Percentiles rank a stretch among this genome's conserved stretches.
phyloP scores from a whole-genome alignment of 129 eudicot species.

The Escallonia herrerae region DNA sequence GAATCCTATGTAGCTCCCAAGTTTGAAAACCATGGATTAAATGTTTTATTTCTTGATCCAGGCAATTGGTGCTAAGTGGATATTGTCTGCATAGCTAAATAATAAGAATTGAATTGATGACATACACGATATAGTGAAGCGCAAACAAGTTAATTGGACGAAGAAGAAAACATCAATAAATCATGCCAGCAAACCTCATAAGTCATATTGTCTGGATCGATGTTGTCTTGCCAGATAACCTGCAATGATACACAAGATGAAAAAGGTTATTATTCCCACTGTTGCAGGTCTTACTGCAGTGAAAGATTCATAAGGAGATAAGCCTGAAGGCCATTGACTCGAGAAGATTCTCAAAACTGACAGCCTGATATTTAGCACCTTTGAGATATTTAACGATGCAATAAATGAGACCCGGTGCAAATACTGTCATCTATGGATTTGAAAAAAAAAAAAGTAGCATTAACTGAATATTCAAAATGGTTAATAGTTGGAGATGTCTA shows the following conservation, averaged over 20 bases:
- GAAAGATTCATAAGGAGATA: neutral
- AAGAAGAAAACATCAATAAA: neutral
- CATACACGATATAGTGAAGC: too few species aligned
- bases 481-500: neutral
- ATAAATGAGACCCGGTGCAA: too few species aligned
- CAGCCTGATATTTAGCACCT: neutral
- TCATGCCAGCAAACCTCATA: conserved; percentile 55
- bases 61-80: neutral
- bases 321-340: neutral
- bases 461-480: neutral
- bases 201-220: conserved; percentile 90
- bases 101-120: too few species aligned
- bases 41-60: neutral
- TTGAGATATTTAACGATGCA: too few species aligned
- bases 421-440: too few species aligned
- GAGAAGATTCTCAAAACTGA: conserved; percentile 1
- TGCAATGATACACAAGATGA: conserved; percentile 18
- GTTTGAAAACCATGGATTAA: neutral
- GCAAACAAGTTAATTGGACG: too few species aligned
- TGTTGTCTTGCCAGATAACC: conserved; percentile 68
- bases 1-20: neutral
- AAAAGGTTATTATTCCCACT: neutral
- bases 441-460: too few species aligned
- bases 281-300: neutral
- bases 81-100: too few species aligned